A percentile compares a stretch with the other conserved stretches of the same genome.
phyloP scores from a whole-genome alignment of 2,329 filamentous ascomycete species.

The Sordariomycetes sp. region DNA sequence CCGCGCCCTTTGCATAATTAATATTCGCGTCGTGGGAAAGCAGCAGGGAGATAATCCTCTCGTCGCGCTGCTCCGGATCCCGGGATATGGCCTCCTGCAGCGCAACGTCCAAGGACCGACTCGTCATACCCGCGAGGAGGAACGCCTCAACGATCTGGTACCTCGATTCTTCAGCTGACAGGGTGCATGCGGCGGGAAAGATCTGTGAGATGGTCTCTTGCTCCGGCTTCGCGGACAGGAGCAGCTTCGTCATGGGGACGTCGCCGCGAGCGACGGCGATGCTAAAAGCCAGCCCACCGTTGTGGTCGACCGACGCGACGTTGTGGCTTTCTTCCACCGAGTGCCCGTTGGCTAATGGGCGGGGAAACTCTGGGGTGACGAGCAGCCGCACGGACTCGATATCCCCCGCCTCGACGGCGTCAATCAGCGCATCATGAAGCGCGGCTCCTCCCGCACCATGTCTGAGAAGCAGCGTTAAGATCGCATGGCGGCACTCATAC shows the following conservation, averaged over 20 bases:
- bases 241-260: slow-evolving; percentile 25
- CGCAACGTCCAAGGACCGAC: slow-evolving; percentile 30
- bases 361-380: slow-evolving; percentile 30
- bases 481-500: slow-evolving; percentile 26
- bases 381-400: slow-evolving; percentile 31
- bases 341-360: slow-evolving; percentile 13
- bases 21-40: slow-evolving; percentile 38
- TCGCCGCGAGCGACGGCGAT: slow-evolving; percentile 33
- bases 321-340: slow-evolving; percentile 28
- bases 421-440: slow-evolving; percentile 35
- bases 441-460: slow-evolving; percentile 34
- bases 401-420: slow-evolving; percentile 34
- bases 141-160: slow-evolving; percentile 36
- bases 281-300: slow-evolving; percentile 34
- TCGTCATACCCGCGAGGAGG: slow-evolving; percentile 31
- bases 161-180: slow-evolving; percentile 24
- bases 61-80: slow-evolving; percentile 30
- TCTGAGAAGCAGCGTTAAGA: slow-evolving; percentile 31
- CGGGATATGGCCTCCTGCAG: slow-evolving; percentile 39
- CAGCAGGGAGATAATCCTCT: slow-evolving; percentile 36
- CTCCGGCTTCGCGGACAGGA: slow-evolving; percentile 32
- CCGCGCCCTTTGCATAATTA: slow-evolving; percentile 37
- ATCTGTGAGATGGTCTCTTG: slow-evolving; percentile 30
- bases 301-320: slow-evolving; percentile 37
- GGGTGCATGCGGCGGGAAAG: slow-evolving; percentile 31